Conservation (phyloP, 139 green algal genomes). For the Monoraphidium neglectum region DNA sequence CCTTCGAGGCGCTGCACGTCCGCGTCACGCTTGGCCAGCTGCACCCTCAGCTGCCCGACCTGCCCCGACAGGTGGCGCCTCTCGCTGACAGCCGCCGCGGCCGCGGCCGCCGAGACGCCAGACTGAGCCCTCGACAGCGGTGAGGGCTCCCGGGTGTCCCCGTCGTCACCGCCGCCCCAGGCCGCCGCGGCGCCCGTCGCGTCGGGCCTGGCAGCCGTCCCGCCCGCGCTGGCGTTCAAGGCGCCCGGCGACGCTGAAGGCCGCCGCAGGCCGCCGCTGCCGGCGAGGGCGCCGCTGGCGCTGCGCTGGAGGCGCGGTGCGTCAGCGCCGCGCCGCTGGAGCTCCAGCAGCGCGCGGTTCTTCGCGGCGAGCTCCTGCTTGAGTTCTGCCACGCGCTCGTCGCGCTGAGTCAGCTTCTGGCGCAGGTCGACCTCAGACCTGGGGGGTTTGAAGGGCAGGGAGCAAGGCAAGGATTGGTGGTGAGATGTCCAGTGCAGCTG, state of each 20-base stretch:
- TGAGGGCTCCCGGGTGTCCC: too few species aligned
- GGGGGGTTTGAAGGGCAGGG: slow-evolving; percentile 2
- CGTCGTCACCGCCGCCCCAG: too few species aligned
- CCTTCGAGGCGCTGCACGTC: slow-evolving; percentile 33
- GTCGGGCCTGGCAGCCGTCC: too few species aligned
- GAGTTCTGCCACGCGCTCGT: slow-evolving; percentile 57
- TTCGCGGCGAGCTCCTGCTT: slow-evolving; percentile 49
- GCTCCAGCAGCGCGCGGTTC: not conserved
- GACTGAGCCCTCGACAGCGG: too few species aligned
- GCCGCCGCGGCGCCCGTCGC: too few species aligned
- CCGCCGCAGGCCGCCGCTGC: too few species aligned
- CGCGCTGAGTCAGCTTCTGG: slow-evolving; percentile 52
- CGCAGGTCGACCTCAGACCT: slow-evolving; percentile 63
- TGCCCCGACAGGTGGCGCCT: slow-evolving; percentile 30
- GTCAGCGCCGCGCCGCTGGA: not conserved
- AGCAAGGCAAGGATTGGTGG: too few species aligned
- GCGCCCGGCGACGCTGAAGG: too few species aligned
- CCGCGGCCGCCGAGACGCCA: too few species aligned
- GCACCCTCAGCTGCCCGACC: slow-evolving; percentile 33
- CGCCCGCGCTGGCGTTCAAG: too few species aligned
- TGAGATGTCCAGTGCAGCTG: too few species aligned
- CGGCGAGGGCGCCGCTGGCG: not conserved
- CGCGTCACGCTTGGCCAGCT: slow-evolving; percentile 30
- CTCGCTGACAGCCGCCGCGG: too few species aligned
- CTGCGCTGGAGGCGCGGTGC: not conserved